Base-by-base conservation (phyloP, 2,329 filamentous ascomycete species). In the Xylariaceae sp. region DNA sequence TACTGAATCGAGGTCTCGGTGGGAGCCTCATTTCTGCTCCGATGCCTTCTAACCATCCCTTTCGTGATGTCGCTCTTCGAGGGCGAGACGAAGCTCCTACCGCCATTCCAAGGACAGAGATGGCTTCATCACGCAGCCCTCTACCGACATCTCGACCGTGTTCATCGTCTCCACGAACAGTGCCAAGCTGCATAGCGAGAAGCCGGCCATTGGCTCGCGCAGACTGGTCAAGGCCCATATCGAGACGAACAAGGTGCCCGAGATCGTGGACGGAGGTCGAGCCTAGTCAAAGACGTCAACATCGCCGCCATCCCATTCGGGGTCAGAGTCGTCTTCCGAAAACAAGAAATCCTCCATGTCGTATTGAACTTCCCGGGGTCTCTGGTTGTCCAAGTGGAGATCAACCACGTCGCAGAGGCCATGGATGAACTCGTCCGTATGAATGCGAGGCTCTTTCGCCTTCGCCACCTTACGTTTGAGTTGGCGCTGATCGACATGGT, bases 181-280 rank as follows among this genome's bases (percentile, higher is more conserved):
- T 47, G 80, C 82, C 27, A 67, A 67, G 35, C 60, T 72, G 39
- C 80, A 76, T 52, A 71, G 72, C 39, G 72, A 77, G 51, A 70
- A 78, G 51, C 70, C 73, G 38, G 79, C 78, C 39, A 67, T 85
- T 40, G 88, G 83, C 47, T 72, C 70, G 51, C 79, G 88, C 43
- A 80, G 74, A 57, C 71, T 94, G 37, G 59, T 94, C 60, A 70
- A 80, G 59, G 76, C 80, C 29, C 87, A 94, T 61, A 75, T 75
- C 50, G 88, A 94, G 68, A 80, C 74, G 48, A 94, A 90, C 68
- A 92, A 87, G 72, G 67, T 94, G 47, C 83, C 88, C 71, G 94
- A 93, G 73, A 71, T 86, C 32, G 67, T 94, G 37, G 83, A 93
- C 52, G 88, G 88, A 47, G 73, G 5, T 6, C 27, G 15, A 4